Evolutionary conservation across 1,284 basidiomycete genomes (phyloP), one percentile per base, ranked within the genome.

Genomic region (Leccinum insolens): DNA sequence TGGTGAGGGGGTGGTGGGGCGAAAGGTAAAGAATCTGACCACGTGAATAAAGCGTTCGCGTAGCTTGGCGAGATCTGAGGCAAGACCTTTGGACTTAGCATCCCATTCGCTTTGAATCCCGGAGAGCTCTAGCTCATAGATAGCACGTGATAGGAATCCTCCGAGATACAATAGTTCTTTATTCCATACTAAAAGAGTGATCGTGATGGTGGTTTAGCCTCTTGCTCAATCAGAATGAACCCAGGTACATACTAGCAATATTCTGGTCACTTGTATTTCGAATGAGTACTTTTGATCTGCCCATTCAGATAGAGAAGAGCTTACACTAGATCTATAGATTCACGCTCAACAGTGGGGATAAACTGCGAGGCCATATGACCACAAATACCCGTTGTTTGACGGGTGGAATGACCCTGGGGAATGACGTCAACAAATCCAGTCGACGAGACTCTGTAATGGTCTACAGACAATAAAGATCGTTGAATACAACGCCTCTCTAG

Each of bases 281-380:
- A 7, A 22, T 65, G 15, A 68, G 55, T n/a, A 64, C 1, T 31
- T 9, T 12, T 3, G 7, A 3, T 7, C 17, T 7, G 41, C 28
- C 34, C 31, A 31, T 31, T 0, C 0, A 0, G 5, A 44, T 39
- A 58, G 11, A 39, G 7, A 6, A 14, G 20, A 4, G 78, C 88
- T 79, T 77, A 93, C 88, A 93, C 89, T 9, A 95, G 80, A 8
- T 98, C 96, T 68, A 98, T 91, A 0, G 93, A 94, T 80, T 99
- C 96, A 69, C 96, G 88, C 79, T 99, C 96, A 1, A 99, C 96
- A 0, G 96, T 99, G 2, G 95, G 95, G 68, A 99, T 97, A 77
- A 98, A 98, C 8, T 94, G 84, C 1, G 94, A 91, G 3, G 95
- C 89, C 78, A 98, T 88, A 73, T 97, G 95, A 0, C 95, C 95